Base-by-base conservation (phyloP, 1,139 yeast genomes). In the Pichia sp. region DNA sequence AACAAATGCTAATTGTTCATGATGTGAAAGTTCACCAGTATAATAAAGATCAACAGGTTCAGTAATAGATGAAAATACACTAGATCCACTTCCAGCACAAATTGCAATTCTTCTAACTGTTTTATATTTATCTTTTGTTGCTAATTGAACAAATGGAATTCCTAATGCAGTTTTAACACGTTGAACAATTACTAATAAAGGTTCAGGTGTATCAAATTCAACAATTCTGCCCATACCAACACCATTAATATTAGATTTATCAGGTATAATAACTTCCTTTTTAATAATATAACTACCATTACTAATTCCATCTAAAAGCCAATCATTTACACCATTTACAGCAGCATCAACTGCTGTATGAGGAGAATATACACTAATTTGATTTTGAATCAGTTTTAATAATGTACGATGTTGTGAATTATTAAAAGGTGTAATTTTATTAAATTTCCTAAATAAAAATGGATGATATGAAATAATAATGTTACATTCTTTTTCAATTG, bases 261-360 rank as follows among this genome's bases (percentile, higher is more conserved):
- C 64, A 5, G 65, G 64, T 36, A 67, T 72, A 37, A 73, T 69
- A 7, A 73, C 68, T 0, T 51, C 53, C n/a, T 55, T 49, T 6
- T 39, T 25, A 4, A 24, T 29, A 12, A 50, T 26, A 27, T 44
- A 33, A 2, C 30, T 28, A 2, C 41, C 43, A 8, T 59, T 56
- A 2, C 77, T 61, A 16, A 87, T 65, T 0, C 87, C 86, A 39
- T 76, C 78, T 0, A 78, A 85, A 35, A 92, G 70, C 82, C 95
- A 92, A 61, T 89, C 97, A 55, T 90, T 92, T 48, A 94, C 97
- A 26, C 98, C 98, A 10, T 86, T 87, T 20, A 66, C 65, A 10
- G 95, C 95, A 30, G 97, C 94, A 65, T 94, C 98, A 2, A 92
- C 85, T 0, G 97, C 92, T 0, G 98, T 90, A 60, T 94, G 99